A percentile compares a stretch with the other conserved stretches of the same genome.
Evolutionary conservation across 164 flowering plant genomes (phyloP).

Genomic region (Vitis vinifera): ASM3070453v1 NC_081805.1:22641501-22642000

Average conservation of each 20-base stretch:
- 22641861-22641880: slow-evolving; percentile 66
- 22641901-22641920: slow-evolving; percentile 68
- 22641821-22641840: slow-evolving; percentile 94
- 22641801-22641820: slow-evolving; percentile 74
- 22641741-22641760: too few relatives aligned
- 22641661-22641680: too few relatives aligned
- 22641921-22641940: slow-evolving; percentile 92
- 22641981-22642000: too few relatives aligned
- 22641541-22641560: slow-evolving; percentile 69
- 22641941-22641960: slow-evolving; percentile 50
- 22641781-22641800: not conserved
- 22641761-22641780: too few relatives aligned
- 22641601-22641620: not conserved
- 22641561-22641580: slow-evolving; percentile 51
- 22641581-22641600: slow-evolving; percentile 60
- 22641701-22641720: too few relatives aligned
- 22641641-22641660: too few relatives aligned
- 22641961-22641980: too few relatives aligned
- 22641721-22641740: too few relatives aligned
- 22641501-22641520: slow-evolving; percentile 82
- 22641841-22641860: slow-evolving; percentile 81
- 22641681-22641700: too few relatives aligned
- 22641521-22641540: slow-evolving; percentile 75
- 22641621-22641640: too few relatives aligned
- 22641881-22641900: slow-evolving; percentile 74